Base-by-base conservation (phyloP, 139 green algal species). In the Chlamydomonas incerta region DNA sequence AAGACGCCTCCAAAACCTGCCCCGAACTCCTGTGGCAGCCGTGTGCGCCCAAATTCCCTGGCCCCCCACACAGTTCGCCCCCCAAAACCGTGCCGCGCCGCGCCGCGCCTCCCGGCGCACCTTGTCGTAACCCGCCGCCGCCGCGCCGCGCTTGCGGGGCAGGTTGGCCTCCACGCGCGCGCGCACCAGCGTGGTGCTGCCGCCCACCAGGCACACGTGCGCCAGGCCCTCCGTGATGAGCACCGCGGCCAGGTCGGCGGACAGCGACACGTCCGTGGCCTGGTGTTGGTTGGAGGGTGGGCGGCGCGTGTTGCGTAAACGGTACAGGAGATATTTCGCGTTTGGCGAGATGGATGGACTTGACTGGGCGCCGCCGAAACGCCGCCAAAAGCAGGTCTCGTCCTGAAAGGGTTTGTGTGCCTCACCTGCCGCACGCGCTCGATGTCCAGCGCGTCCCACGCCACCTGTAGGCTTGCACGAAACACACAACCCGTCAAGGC, bases 221-320 rank as follows among this genome's bases (percentile, higher is more conserved):
- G 96, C 97, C 67, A 98, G 87, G 20, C 97, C 97, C 82, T 99
- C 97, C 63, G 95, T 96, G 82, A 99, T 97, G 17, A 99, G 91
- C 55, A 99, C 80, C 3, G 93, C 97, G 0, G 96, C 97, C 80
- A 99, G 83, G 79, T 99, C 98, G 11, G 97, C 97, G 18, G 90
- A 96, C 15, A 89, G 85, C 20, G 91, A 74, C 1, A 95, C 93
- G 80, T 99, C 92, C 31, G 86, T 95, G 24, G 95, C 92, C 28
- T 91, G 60, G n/a, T 1, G 46, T 21, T n/a, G n/a, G n/a, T n/a
- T n/a, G n/a, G n/a, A n/a, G n/a, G n/a, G n/a, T n/a, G n/a, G n/a
- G n/a, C n/a, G n/a, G 35, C 60, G 26, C 26, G 26, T 50, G 41
- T 8, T 50, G 66, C 31, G 31, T 24, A 31, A 5, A 31, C 31